A percentile compares a stretch with the other conserved stretches of the same genome.
phyloP scores from a whole-genome alignment of 176 grass and related monocot genomes.

The Chrysopogon serrulatus region DNA sequence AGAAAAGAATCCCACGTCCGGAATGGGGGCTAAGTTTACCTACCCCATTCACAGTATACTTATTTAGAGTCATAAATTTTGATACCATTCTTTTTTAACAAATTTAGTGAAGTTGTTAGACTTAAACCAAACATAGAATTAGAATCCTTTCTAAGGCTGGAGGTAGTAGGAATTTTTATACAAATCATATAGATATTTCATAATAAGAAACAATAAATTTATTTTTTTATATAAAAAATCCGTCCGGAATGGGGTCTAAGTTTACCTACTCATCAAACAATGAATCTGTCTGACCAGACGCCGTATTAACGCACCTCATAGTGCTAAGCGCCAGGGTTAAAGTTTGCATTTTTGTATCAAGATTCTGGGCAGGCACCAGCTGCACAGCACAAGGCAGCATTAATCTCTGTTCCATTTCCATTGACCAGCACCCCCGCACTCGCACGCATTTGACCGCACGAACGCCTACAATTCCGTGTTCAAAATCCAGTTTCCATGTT shows the following conservation, averaged over 20 bases:
- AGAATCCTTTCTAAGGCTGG: no score
- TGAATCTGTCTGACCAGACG: neutral
- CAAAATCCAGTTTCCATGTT: neutral
- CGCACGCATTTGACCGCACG: slow-evolving; percentile 10
- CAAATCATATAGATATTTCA: no score
- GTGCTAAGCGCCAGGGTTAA: slow-evolving; percentile 9
- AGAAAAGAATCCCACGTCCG: no score
- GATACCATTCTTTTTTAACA: no score
- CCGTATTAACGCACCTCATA: neutral
- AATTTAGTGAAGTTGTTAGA: no score
- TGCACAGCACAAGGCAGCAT: neutral
- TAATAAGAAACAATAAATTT: no score
- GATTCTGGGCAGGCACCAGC: neutral
- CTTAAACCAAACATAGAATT: no score
- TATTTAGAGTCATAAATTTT: no score
- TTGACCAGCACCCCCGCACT: slow-evolving; percentile 27
- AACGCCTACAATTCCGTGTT: slow-evolving; percentile 16
- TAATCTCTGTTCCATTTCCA: neutral
- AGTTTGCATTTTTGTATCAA: neutral
- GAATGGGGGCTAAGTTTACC: neutral
- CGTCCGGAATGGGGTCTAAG: no score
- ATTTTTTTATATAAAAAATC: no score
- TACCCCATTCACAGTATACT: no score
- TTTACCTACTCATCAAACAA: neutral
- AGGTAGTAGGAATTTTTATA: no score